Evolutionary conservation across 306 rosid genomes (phyloP).

Genomic region (Arachis hypogaea): DNA sequence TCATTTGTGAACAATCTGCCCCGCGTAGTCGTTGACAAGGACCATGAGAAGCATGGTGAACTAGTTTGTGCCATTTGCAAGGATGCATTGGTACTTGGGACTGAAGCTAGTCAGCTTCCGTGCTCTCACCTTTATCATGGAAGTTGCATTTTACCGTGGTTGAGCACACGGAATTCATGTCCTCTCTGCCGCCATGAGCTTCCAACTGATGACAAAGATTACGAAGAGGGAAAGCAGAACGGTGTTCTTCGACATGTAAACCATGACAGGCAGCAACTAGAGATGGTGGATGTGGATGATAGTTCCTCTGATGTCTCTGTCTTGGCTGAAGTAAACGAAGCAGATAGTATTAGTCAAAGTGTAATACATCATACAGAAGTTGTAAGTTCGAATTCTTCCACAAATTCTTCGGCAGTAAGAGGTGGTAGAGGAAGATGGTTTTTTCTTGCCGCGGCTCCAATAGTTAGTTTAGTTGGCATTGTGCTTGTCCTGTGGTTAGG

Average conservation of each 20-base stretch:
- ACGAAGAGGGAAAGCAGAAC: slow-evolving; percentile 74
- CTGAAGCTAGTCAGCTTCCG: slow-evolving; percentile 79
- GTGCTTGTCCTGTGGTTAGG: slow-evolving; percentile 88
- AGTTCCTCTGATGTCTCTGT: slow-evolving; percentile 50
- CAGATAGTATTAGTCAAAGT: slow-evolving; percentile 37
- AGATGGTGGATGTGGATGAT: slow-evolving; percentile 43
- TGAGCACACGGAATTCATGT: slow-evolving; percentile 84
- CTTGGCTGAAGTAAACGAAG: slow-evolving; percentile 54
- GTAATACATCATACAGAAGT: slow-evolving; percentile 38
- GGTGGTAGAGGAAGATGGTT: slow-evolving; percentile 80
- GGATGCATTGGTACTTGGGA: slow-evolving; percentile 61
- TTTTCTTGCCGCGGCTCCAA: slow-evolving; percentile 86
- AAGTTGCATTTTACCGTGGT: slow-evolving; percentile 88
- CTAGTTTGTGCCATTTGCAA: slow-evolving; percentile 90
- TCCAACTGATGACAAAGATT: slow-evolving; percentile 91
- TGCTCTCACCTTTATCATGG: slow-evolving; percentile 89
- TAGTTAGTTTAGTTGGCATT: slow-evolving; percentile 80
- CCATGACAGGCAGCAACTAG: slow-evolving; percentile 47
- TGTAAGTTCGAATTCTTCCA: slow-evolving; percentile 31
- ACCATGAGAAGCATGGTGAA: slow-evolving; percentile 67
- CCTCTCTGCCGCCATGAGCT: slow-evolving; percentile 95
- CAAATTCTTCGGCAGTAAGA: slow-evolving; percentile 45
- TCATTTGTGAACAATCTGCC: slow-evolving; percentile 69
- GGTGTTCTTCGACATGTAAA: slow-evolving; percentile 41
- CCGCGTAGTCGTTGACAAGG: slow-evolving; percentile 54